A percentile compares a stretch with the other conserved stretches of the same genome.
These are phyloP conservation scores for Solanum stenotomum DNA, from an alignment of 257 asterid genomes.

Conservation along the genomic window DNA sequence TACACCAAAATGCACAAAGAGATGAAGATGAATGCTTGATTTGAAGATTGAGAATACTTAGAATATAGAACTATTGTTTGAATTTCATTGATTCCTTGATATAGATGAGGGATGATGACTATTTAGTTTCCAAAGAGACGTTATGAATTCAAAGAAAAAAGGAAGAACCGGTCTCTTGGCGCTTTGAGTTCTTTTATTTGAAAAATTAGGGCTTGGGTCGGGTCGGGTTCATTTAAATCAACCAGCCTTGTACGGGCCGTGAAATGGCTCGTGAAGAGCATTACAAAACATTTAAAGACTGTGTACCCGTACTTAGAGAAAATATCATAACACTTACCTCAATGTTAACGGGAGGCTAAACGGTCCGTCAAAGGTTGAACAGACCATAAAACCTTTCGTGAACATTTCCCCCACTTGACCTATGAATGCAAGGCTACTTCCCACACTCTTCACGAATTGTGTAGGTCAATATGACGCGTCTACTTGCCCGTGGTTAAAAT, in stretches of 20 bases:
- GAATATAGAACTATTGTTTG: neutral
- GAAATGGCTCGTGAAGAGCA: neutral
- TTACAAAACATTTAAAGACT: accelerated
- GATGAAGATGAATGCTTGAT: neutral
- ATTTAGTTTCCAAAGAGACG: neutral
- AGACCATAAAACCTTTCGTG: neutral
- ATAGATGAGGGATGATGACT: neutral
- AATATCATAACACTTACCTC: too few relatives aligned
- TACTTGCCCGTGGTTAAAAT: too few relatives aligned
- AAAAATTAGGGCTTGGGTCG: neutral
- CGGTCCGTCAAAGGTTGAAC: neutral
- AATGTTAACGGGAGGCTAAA: neutral
- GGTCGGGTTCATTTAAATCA: neutral
- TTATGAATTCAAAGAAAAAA: neutral
- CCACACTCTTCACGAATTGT: neutral
- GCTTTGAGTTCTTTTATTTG: neutral
- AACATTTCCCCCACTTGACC: neutral
- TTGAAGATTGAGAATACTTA: neutral
- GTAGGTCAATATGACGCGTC: neutral
- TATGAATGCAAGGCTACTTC: neutral
- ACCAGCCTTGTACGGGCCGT: neutral
- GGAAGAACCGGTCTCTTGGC: neutral
- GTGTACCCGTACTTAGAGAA: neutral
- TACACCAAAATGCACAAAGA: neutral
- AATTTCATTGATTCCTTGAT: neutral